These are phyloP conservation scores for Blastobotrys indianensis DNA, from an alignment of 1,139 yeast species.

Conservation along the genomic window DNA sequence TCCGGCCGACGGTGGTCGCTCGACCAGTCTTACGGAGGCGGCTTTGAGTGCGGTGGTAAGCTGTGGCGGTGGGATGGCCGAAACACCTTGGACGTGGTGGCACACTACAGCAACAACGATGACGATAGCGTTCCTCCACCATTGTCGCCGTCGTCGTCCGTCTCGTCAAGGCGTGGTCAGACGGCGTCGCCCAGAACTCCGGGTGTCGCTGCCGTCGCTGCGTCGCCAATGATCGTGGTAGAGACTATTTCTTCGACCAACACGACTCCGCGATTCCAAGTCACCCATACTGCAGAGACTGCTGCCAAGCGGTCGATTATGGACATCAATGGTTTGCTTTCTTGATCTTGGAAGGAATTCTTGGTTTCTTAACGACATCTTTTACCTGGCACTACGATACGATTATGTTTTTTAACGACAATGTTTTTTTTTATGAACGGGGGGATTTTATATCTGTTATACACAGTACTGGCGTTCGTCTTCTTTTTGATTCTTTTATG, in stretches of 20 bases:
- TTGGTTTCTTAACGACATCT: neutral
- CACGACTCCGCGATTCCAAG: slow-evolving; percentile 7
- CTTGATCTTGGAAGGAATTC: slow-evolving; percentile 2
- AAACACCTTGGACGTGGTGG: slow-evolving; percentile 26
- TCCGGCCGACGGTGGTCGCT: slow-evolving; percentile 25
- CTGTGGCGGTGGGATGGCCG: slow-evolving; percentile 39
- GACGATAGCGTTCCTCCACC: slow-evolving; percentile 1
- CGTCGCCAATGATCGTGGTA: neutral
- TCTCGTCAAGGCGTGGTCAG: neutral
- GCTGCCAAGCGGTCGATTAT: slow-evolving; percentile 5
- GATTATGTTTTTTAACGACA: slow-evolving; percentile 2
- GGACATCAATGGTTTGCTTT: slow-evolving; percentile 13
- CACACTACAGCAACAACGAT: slow-evolving; percentile 11
- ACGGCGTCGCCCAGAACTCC: slow-evolving; percentile 11
- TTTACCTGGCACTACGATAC: too few species aligned
- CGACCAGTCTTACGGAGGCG: slow-evolving; percentile 23
- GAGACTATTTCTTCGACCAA: neutral
- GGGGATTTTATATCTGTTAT: too few species aligned
- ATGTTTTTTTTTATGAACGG: neutral
- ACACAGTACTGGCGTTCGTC: too few species aligned
- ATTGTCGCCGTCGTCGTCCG: slow-evolving; percentile 1
- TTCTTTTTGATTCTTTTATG: neutral
- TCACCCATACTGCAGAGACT: neutral
- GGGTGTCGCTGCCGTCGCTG: slow-evolving; percentile 6
- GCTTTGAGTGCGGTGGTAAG: slow-evolving; percentile 37